phyloP scores from a whole-genome alignment of 148 eudicot genomes.

The Cornus controversa region DNA sequence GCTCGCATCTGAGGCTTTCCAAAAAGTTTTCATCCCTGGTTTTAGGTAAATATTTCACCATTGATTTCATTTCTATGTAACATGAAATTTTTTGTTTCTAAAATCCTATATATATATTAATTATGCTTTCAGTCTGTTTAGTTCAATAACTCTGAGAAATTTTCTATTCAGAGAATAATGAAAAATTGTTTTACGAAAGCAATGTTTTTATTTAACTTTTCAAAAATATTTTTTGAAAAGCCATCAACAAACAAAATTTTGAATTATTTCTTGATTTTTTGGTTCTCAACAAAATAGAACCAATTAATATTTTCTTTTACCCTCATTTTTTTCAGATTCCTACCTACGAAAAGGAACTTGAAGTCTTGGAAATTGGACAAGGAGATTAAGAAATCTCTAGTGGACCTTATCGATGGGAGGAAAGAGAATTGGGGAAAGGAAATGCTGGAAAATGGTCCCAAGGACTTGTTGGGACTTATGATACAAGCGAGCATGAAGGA shows the following conservation, averaged over 20 bases:
- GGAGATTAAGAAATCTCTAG: constrained; percentile 64
- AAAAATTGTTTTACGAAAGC: too few relatives aligned
- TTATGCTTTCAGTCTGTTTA: too few relatives aligned
- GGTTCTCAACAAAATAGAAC: too few relatives aligned
- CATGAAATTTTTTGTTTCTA: too few relatives aligned
- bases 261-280: too few relatives aligned
- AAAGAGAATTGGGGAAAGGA: constrained; percentile 26
- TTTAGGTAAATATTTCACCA: constrained; percentile 67
- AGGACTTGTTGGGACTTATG: constrained; percentile 82
- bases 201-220: too few relatives aligned
- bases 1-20: constrained; percentile 77
- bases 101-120: too few relatives aligned
- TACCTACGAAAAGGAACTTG: constrained; percentile 74
- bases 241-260: too few relatives aligned
- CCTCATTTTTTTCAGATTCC: constrained; percentile 38
- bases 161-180: too few relatives aligned
- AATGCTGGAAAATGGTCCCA: constrained; percentile 43
- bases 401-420: constrained; percentile 57
- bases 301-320: neutral
- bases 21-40: constrained; percentile 78
- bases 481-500: constrained; percentile 65
- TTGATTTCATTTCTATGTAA: too few relatives aligned
- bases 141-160: too few relatives aligned
- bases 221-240: too few relatives aligned
- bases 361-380: constrained; percentile 77